Evolutionary conservation across 352 stramenopile species (phyloP), one percentile per base, ranked within the genome.

Genomic region (Pythium chondricola): DNA sequence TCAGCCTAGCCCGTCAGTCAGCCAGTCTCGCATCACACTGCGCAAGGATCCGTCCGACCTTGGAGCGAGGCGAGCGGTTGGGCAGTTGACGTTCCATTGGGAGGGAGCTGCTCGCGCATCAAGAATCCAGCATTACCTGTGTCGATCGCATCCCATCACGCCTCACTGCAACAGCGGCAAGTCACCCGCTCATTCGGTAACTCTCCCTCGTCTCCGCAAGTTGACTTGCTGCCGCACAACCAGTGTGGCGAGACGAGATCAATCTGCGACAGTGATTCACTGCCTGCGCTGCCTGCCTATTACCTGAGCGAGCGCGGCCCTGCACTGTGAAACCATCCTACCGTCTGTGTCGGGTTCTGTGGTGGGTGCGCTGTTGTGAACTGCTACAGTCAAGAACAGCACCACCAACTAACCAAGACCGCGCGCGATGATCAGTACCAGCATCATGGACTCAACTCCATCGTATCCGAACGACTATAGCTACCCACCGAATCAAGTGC

Each of bases 391-490:
- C n/a, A n/a, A n/a, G n/a, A n/a, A n/a, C n/a, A n/a, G n/a, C n/a
- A n/a, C n/a, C n/a, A n/a, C n/a, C n/a, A n/a, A n/a, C n/a, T n/a
- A n/a, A n/a, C n/a, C 38, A 30, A 44, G 31, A 11, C 13, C 22
- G 20, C n/a, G 9, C 20, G 9, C 38, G 43, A 59, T 59, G 43
- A 48, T 52, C 51, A 58, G 42, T 18, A 52, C 43, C 50, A 36
- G 14, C 43, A 58, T 35, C 20, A 59, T 59, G 52, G 52, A 43
- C 43, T 40, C 25, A 22, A 52, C 33, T 32, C 43, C 52, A 4
- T 38, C 48, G 52, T 61, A 61, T 29, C 44, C 52, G 16, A 61
- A 54, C 44, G 52, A 61, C 30, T 61, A 61, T 44, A 38, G 54
- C 13, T 61, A 61, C 27, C 43, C 52, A 38, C 44, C 29, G 8